Percentiles rank a stretch among this genome's conserved stretches.
Conservation (phyloP, 1,139 yeast genomes). For the Kluyveromyces marxianus region DNA sequence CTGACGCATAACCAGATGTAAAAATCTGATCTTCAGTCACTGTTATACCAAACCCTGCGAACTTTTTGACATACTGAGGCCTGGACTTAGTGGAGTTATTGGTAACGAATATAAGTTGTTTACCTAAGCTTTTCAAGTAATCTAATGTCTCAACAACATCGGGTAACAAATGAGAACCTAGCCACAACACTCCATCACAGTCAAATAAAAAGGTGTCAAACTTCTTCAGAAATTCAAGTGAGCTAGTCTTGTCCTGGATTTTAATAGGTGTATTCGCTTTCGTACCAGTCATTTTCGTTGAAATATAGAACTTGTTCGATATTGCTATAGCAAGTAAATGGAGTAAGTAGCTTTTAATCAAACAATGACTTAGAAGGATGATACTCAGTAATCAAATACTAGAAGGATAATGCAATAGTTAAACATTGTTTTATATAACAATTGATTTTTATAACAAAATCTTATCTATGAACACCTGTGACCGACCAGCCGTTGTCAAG, state of each 20-base stretch:
- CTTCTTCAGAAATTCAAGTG: constrained; percentile 45
- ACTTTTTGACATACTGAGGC: constrained; percentile 65
- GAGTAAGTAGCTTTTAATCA: too few species aligned
- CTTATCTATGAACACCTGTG: too few species aligned
- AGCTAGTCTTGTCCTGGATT: constrained; percentile 41
- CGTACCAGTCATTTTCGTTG: not conserved
- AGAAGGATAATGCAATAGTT: too few species aligned
- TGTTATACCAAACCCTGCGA: constrained; percentile 61
- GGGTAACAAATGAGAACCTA: constrained; percentile 68
- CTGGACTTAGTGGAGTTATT: constrained; percentile 93
- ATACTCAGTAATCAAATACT: not conserved
- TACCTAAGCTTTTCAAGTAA: constrained; percentile 43
- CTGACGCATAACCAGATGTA: constrained; percentile 88
- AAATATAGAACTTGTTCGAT: not conserved
- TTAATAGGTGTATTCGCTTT: constrained; percentile 34
- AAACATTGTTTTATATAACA: too few species aligned
- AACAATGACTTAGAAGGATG: not conserved
- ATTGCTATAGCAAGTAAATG: too few species aligned
- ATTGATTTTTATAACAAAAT: too few species aligned
- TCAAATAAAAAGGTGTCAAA: constrained; percentile 85
- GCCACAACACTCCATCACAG: constrained; percentile 94
- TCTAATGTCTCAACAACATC: constrained; percentile 60
- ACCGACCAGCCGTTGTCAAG: too few species aligned
- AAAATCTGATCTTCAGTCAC: constrained; percentile 70
- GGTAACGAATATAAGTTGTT: constrained; percentile 80